Base-by-base conservation (phyloP, 2,329 filamentous ascomycete genomes). In the Penicillium expansum region DNA sequence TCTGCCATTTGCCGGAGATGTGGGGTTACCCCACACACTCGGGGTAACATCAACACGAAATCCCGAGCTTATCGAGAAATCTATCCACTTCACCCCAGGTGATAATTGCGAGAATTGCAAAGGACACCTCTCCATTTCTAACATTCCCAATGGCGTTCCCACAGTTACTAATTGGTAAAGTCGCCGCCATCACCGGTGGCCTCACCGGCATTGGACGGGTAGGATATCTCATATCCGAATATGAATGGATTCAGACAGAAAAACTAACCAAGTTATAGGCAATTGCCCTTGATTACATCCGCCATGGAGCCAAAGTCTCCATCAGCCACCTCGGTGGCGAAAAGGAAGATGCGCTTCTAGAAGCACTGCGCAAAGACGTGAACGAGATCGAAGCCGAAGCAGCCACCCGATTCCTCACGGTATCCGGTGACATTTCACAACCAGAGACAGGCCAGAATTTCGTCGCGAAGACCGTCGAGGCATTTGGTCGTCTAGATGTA, bases 151-250 rank as follows among this genome's bases (percentile, higher is more conserved):
- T 74, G 72, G 61, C 70, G 51, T 60, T 68, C 7, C 68, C 72
- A 60, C 69, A 70, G 63, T 82, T 94, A 64, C 85, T 95, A 56
- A 71, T 77, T 53, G 85, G 84, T 73, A 95, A 95, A 75, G 88
- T 87, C 13, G 90, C 90, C 74, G 89, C 91, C 71, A 91, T 96
- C 68, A 96, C 91, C 0, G 91, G 92, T 62, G 91, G 90, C 56
- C 88, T 88, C 4, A 95, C 91, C 1, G 91, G 91, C 54, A 96
- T 96, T 67, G 92, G 92, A 51, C 84, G 90, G 50, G 74, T 76
- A 72, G 16, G 52, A 27, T 38, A 16, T 18, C 4, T 6, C 32
- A n/a, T 16, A 20, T 22, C 11, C n/a, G 11, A 42, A 33, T 18
- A 5, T 5, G 2, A 35, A 33, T 4, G 13, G 3, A 32, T 16